These are phyloP conservation scores for Lathyrus tuberosus DNA, from an alignment of 306 rosid species.

Conservation along the genomic window DNA sequence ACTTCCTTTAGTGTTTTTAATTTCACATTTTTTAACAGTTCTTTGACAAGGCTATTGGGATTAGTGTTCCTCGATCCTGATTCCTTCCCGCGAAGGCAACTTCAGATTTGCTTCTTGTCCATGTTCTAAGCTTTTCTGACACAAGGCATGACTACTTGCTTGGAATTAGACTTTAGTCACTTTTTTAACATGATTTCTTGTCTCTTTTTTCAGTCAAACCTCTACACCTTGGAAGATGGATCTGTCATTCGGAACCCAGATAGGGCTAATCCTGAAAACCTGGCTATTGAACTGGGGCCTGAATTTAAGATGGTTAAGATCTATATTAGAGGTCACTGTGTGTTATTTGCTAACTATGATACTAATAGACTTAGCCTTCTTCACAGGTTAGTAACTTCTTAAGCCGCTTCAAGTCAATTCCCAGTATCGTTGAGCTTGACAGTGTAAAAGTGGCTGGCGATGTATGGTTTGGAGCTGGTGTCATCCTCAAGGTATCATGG, in stretches of 20 bases:
- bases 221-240: constrained; percentile 79
- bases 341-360: constrained; percentile 29
- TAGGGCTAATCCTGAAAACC: constrained; percentile 83
- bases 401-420: constrained; percentile 87
- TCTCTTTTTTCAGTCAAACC: constrained; percentile 74
- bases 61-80: constrained; percentile 91
- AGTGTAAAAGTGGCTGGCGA: constrained; percentile 85
- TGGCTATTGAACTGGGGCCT: constrained; percentile 92
- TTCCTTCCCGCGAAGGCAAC: constrained; percentile 98
- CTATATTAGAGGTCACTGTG: constrained; percentile 17
- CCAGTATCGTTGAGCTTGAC: constrained; percentile 85
- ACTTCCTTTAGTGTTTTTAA: too few species aligned
- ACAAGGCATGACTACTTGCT: constrained; percentile 22
- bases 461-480: constrained; percentile 81
- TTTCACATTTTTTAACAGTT: too few species aligned
- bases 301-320: constrained; percentile 86
- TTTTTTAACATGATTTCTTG: constrained; percentile 20
- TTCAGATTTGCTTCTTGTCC: constrained; percentile 99
- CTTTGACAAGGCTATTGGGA: constrained; percentile 82
- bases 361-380: constrained; percentile 32
- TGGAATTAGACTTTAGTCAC: constrained; percentile 17
- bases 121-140: constrained; percentile 54
- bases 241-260: constrained; percentile 65
- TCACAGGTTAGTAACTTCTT: constrained; percentile 79
- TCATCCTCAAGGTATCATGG: constrained; percentile 74